These are phyloP conservation scores for Lindgomyces ingoldianus DNA, from an alignment of 495 filamentous ascomycete species.

Conservation along the genomic window DNA sequence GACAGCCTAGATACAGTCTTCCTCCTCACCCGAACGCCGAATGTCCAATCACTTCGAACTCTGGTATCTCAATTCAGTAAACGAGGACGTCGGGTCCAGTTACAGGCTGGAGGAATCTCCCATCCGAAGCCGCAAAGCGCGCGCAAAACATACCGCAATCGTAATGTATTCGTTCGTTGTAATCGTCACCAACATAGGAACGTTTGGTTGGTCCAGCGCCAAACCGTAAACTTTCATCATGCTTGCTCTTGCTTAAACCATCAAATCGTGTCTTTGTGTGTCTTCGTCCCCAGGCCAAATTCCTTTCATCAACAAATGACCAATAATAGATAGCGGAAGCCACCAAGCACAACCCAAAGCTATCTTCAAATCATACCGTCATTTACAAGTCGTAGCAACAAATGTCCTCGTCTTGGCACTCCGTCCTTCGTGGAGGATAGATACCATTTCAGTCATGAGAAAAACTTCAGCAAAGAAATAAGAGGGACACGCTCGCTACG, in stretches of 20 bases:
- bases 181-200: neutral
- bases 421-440: neutral
- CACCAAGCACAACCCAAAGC: neutral
- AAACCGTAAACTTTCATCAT: too few relatives aligned
- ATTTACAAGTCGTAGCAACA: conserved; percentile 32
- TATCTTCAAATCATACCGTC: conserved; percentile 19
- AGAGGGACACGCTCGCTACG: conserved; percentile 39
- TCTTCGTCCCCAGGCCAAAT: neutral
- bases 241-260: too few relatives aligned
- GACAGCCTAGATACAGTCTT: conserved; percentile 21
- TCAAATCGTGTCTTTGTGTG: neutral
- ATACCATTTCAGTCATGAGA: conserved; percentile 17
- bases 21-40: conserved; percentile 11
- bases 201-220: too few relatives aligned
- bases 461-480: conserved; percentile 34
- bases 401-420: conserved; percentile 11
- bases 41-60: too few relatives aligned
- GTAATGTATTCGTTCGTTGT: neutral
- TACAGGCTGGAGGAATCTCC: neutral
- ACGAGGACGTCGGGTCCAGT: conserved; percentile 18
- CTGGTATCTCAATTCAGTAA: conserved; percentile 20
- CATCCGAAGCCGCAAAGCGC: too few relatives aligned
- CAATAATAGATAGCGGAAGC: conserved; percentile 1
- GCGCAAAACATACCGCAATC: neutral
- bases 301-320: neutral